Evolutionary conservation across 225 moss, liverwort and hornwort genomes (phyloP).

Genomic region (Thuidium tamariscinum): DNA sequence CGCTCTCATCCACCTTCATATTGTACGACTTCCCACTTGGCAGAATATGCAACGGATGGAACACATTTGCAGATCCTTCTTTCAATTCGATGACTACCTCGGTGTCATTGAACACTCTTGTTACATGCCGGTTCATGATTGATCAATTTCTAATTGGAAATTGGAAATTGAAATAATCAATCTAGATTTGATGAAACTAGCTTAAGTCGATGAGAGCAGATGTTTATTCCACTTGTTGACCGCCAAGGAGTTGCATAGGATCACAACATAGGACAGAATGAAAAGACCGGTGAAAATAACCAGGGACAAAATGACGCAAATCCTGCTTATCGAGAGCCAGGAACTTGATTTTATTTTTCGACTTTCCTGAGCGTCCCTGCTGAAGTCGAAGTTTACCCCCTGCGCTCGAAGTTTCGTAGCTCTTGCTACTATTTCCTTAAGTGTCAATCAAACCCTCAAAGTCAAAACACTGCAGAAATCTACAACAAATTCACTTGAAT

Average conservation of each 20-base stretch:
- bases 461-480: not conserved
- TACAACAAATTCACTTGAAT: not conserved
- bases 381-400: not conserved
- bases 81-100: not conserved
- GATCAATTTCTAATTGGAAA: not conserved
- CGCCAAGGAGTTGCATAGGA: not conserved
- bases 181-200: not conserved
- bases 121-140: not conserved
- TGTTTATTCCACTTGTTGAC: not conserved
- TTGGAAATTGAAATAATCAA: too few species aligned
- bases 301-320: not conserved
- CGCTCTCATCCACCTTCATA: not conserved
- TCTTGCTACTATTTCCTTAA: not conserved
- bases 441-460: not conserved
- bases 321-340: not conserved
- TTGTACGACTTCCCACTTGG: not conserved
- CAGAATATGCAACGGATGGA: not conserved
- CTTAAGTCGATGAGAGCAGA: too few species aligned
- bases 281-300: not conserved
- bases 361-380: rapidly evolving
- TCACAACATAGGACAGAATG: not conserved
- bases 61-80: not conserved
- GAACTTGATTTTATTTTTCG: not conserved
- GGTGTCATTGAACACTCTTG: not conserved
- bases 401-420: not conserved